Evolutionary conservation across 805 yeast species (phyloP).

Genomic region (Monosporozyma siamensis): DNA sequence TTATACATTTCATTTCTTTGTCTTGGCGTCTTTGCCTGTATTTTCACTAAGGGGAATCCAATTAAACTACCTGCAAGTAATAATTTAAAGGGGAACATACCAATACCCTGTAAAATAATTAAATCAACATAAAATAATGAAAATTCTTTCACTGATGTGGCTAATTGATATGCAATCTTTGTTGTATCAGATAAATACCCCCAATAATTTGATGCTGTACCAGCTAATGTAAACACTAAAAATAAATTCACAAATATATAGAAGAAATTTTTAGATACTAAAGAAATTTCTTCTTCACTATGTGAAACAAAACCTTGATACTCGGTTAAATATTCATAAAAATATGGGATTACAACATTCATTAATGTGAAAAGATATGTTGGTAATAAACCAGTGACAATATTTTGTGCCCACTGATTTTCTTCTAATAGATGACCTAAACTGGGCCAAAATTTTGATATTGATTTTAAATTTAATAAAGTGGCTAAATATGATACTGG

Average conservation of each 20-base stretch:
- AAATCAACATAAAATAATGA: constrained; percentile 87
- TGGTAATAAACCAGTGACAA: constrained; percentile 84
- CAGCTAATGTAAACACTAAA: constrained; percentile 86
- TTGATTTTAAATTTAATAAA: constrained; percentile 67
- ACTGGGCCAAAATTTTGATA: constrained; percentile 72
- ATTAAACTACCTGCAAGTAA: constrained; percentile 70
- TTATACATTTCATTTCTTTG: constrained; percentile 65
- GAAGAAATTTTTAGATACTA: constrained; percentile 87
- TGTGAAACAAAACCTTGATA: constrained; percentile 85
- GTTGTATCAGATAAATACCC: constrained; percentile 81
- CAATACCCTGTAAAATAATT: constrained; percentile 71
- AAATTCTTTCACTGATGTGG: constrained; percentile 67
- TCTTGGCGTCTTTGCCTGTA: constrained; percentile 69
- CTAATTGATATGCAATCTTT: constrained; percentile 76
- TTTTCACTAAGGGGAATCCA: constrained; percentile 59
- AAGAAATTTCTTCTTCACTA: constrained; percentile 85
- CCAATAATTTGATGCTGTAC: constrained; percentile 79
- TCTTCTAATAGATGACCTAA: constrained; percentile 58
- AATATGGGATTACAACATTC: constrained; percentile 74
- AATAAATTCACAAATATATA: constrained; percentile 91
- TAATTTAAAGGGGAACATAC: constrained; percentile 84
- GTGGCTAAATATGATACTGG: constrained; percentile 85
- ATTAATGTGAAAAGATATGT: constrained; percentile 82
- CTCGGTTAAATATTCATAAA: constrained; percentile 74
- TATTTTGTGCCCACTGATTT: constrained; percentile 61